Percentiles rank a stretch among this genome's conserved stretches.
phyloP scores from a whole-genome alignment of 2,329 filamentous ascomycete species.

The Cadophora sp. region DNA sequence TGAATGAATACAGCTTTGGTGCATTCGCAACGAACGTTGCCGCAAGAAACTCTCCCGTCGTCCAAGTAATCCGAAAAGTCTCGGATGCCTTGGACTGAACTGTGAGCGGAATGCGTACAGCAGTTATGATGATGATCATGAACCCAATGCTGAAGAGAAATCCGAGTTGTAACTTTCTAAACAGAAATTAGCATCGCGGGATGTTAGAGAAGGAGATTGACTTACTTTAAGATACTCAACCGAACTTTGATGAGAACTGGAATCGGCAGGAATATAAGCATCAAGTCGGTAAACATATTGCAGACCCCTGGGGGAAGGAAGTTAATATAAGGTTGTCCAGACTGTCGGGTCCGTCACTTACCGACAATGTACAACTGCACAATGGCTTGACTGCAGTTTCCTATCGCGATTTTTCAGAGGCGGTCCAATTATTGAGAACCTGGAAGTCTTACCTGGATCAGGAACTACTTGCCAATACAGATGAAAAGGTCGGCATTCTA shows the following conservation, averaged over 20 bases:
- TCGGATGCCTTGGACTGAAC: conserved; percentile 22
- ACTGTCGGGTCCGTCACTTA: conserved; percentile 17
- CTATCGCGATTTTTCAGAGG: background rate
- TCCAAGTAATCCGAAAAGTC: conserved; percentile 28
- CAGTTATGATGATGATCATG: conserved; percentile 29
- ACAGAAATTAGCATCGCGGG: background rate
- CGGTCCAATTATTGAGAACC: background rate
- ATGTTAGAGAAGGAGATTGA: background rate
- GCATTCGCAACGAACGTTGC: conserved; percentile 32
- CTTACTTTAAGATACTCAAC: conserved; percentile 12
- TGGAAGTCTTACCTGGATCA: conserved; percentile 28
- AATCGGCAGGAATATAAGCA: conserved; percentile 35
- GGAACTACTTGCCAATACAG: conserved; percentile 36
- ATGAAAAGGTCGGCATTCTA: conserved; percentile 31
- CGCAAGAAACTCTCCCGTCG: conserved; percentile 28
- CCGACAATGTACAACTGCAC: conserved; percentile 20
- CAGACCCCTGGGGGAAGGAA: conserved; percentile 22
- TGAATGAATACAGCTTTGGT: conserved; percentile 20
- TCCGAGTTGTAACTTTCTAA: conserved; percentile 22
- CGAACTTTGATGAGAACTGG: conserved; percentile 28
- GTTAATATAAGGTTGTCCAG: conserved; percentile 14
- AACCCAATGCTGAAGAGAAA: conserved; percentile 26
- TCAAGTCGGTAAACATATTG: conserved; percentile 36
- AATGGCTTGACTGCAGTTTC: conserved; percentile 18
- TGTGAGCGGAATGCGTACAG: conserved; percentile 29